A percentile compares a stretch with the other conserved stretches of the same genome.
Conservation (phyloP, 1,139 yeast genomes). For the Saccharomyces hybrid region DNA sequence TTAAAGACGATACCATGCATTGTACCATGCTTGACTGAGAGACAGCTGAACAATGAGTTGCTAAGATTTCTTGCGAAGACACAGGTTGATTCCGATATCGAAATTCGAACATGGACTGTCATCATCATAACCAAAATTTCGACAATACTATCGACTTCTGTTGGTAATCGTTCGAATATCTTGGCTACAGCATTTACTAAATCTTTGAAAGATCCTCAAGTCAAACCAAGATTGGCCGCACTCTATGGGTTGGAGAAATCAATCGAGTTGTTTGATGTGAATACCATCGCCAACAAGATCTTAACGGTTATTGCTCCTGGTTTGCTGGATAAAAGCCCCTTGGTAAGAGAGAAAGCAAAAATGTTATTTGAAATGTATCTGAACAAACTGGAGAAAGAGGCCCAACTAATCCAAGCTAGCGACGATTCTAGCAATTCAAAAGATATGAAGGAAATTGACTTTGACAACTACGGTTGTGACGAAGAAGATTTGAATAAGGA, state of each 20-base stretch:
- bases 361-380: slow-evolving; percentile 58
- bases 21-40: slow-evolving; percentile 60
- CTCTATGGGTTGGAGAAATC: slow-evolving; percentile 64
- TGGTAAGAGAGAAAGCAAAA: slow-evolving; percentile 67
- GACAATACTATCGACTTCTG: slow-evolving; percentile 47
- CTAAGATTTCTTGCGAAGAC: slow-evolving; percentile 76
- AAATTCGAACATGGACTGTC: slow-evolving; percentile 80
- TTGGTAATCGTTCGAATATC: slow-evolving; percentile 52
- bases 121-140: slow-evolving; percentile 70
- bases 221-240: slow-evolving; percentile 72
- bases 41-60: slow-evolving; percentile 82
- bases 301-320: slow-evolving; percentile 81
- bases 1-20: slow-evolving; percentile 60
- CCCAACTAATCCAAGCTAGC: slow-evolving; percentile 45
- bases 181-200: slow-evolving; percentile 81
- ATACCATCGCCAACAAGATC: slow-evolving; percentile 73
- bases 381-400: slow-evolving; percentile 56
- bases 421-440: slow-evolving; percentile 36
- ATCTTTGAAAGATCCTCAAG: slow-evolving; percentile 72
- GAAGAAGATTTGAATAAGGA: slow-evolving; percentile 12
- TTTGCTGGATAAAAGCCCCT: slow-evolving; percentile 62
- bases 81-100: slow-evolving; percentile 77
- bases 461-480: slow-evolving; percentile 19
- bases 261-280: slow-evolving; percentile 60
- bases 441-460: slow-evolving; percentile 23